Conservation (phyloP, 2,329 filamentous ascomycete species). For the Exserohilum rostratum region DNA sequence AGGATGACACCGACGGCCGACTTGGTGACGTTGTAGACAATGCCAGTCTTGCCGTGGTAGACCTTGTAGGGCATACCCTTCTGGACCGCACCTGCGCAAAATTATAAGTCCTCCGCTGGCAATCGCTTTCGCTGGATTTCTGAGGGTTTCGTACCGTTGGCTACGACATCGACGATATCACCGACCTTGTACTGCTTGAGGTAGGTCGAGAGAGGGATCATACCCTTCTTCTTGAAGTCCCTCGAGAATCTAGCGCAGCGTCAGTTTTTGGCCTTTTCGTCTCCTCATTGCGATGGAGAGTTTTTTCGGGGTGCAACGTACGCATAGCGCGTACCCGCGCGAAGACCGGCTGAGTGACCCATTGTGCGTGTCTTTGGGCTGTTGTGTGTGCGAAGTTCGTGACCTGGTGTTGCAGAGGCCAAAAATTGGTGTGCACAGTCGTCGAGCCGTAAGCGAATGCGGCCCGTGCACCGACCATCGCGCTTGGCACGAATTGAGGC, state of each 20-base stretch:
- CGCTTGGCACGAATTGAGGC: no score
- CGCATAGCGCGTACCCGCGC: conserved; percentile 53
- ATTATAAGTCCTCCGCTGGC: conserved; percentile 25
- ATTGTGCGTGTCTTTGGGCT: conserved; percentile 50
- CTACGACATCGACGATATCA: conserved; percentile 98
- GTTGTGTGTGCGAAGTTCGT: conserved; percentile 22
- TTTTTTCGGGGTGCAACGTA: conserved; percentile 25
- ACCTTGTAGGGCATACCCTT: conserved; percentile 94
- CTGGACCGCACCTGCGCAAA: conserved; percentile 44
- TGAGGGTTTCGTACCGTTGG: conserved; percentile 80
- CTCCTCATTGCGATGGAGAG: conserved; percentile 8
- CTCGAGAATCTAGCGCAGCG: conserved; percentile 70
- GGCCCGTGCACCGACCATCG: not conserved
- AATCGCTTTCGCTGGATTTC: conserved; percentile 18
- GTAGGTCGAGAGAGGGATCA: conserved; percentile 93
- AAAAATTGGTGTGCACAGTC: not conserved
- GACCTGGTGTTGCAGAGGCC: conserved; percentile 8
- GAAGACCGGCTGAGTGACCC: conserved; percentile 60
- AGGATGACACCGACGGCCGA: conserved; percentile 97
- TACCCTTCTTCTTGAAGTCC: conserved; percentile 92
- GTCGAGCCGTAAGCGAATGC: no score
- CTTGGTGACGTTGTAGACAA: conserved; percentile 99
- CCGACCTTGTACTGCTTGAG: conserved; percentile 94
- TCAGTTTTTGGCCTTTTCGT: conserved; percentile 22
- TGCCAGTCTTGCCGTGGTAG: conserved; percentile 95